Conservation (phyloP, 176 grass and related monocot species). For the Phoenix roebelenii region DNA sequence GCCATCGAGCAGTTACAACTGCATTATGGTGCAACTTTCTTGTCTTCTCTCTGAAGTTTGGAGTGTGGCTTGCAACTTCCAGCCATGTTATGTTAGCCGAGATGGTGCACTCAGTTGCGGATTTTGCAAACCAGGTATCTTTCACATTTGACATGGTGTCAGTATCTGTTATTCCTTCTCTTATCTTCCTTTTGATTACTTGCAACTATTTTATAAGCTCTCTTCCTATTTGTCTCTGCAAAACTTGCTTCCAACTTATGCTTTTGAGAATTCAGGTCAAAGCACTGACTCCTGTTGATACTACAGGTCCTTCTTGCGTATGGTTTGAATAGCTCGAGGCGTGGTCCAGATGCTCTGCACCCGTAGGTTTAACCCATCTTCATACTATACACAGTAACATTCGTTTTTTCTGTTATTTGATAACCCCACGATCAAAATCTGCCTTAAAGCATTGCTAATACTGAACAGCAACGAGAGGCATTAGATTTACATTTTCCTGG, state of each 20-base stretch:
- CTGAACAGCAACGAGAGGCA: too few species aligned
- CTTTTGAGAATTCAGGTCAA: not conserved
- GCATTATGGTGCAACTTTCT: conserved; percentile 97
- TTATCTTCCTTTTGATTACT: too few species aligned
- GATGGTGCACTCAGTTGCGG: conserved; percentile 69
- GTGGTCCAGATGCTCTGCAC: conserved; percentile 91
- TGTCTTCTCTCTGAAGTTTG: conserved; percentile 91
- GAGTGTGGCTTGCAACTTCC: conserved; percentile 84
- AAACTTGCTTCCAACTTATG: too few species aligned
- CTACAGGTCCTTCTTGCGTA: conserved; percentile 87
- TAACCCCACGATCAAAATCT: too few species aligned
- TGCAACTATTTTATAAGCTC: too few species aligned
- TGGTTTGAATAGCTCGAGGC: conserved; percentile 82
- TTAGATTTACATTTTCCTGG: too few species aligned
- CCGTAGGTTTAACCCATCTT: conserved; percentile 46
- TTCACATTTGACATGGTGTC: not conserved
- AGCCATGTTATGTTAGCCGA: conserved; percentile 99
- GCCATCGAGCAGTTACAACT: conserved; percentile 83
- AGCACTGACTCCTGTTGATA: conserved; percentile 6
- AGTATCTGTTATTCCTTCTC: too few species aligned
- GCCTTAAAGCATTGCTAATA: too few species aligned
- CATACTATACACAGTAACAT: conserved; percentile 10
- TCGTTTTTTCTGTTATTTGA: not conserved
- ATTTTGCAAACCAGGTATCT: conserved; percentile 88
- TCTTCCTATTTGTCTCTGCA: too few species aligned